Conservation (phyloP, 1,139 yeast genomes). For the Protomyces gravidus region DNA sequence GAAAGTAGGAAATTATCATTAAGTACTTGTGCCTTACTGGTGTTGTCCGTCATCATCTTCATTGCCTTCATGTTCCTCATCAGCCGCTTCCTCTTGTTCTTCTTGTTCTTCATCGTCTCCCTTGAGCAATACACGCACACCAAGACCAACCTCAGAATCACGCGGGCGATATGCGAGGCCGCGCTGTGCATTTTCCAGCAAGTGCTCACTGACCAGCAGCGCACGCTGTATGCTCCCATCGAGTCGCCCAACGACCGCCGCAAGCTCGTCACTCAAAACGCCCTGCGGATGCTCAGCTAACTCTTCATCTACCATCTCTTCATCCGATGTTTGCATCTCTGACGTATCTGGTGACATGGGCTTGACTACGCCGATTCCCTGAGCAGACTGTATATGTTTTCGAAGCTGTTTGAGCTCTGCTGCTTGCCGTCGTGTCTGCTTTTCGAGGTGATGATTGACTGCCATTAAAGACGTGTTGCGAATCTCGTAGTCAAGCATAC, state of each 20-base stretch:
- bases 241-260: not conserved
- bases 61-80: not conserved
- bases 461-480: conserved; percentile 35
- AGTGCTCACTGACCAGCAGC: conserved; percentile 16
- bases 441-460: conserved; percentile 34
- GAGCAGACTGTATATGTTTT: not conserved
- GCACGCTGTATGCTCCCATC: conserved; percentile 16
- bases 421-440: conserved; percentile 32
- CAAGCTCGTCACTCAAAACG: not conserved
- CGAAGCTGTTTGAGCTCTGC: conserved; percentile 32
- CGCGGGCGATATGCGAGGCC: conserved; percentile 20
- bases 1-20: no score
- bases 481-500: conserved; percentile 34
- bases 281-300: not conserved
- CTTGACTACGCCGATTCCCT: not conserved
- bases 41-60: not conserved
- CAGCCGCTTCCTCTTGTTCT: not conserved
- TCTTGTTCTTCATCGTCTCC: not conserved
- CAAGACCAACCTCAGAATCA: conserved; percentile 18
- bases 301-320: not conserved
- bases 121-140: conserved; percentile 7
- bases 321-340: not conserved
- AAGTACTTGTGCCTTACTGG: no score
- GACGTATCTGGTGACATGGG: not conserved
- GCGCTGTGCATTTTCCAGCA: conserved; percentile 7